Evolutionary conservation across 2,329 filamentous ascomycete species (phyloP), one percentile per base, ranked within the genome.

Genomic region (Calonectria crousiana): DNA sequence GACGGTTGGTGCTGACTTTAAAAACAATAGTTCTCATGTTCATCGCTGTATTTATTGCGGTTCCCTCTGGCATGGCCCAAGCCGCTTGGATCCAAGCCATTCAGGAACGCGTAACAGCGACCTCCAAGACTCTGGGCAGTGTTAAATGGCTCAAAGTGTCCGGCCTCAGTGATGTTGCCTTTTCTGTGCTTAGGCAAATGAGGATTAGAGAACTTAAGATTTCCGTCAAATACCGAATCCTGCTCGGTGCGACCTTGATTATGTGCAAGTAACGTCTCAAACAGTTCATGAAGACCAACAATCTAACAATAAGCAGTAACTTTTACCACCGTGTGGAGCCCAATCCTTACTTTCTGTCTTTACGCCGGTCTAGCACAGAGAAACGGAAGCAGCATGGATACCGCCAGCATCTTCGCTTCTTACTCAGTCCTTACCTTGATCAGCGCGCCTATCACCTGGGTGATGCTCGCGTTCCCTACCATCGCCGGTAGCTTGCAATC

Each of bases 111-210:
- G 86, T 90, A 26, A 86, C 85, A 8, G 85, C 86, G 20, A 90
- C 88, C 0, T 83, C 87, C 8, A 84, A 84, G 6, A 86, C 89
- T 76, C 82, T 90, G 0, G 85, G 84, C 5, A 86, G 85, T 23
- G 89, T 90, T 82, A 90, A 89, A 75, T 86, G 85, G 23, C 84
- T 90, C 70, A 90, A 89, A 75, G 85, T 90, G 69, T 83, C 87
- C 0, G 89, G 88, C 0, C 77, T 90, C 11, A 86, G 84, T 41
- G 80, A 85, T 16, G 84, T 84, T 4, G 87, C 77, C 82, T 81
- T 80, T 58, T 64, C 68, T 0, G 72, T 76, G 13, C 76, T 82
- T 13, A 73, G 77, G 26, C 69, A 70, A 6, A 38, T 81, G 18
- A 75, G 81, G 10, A 71, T 52, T 4, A 41, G 14, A 14, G 81